Evolutionary conservation across 1,284 basidiomycete genomes (phyloP).

Genomic region (Ganoderma lingzhi): DNA sequence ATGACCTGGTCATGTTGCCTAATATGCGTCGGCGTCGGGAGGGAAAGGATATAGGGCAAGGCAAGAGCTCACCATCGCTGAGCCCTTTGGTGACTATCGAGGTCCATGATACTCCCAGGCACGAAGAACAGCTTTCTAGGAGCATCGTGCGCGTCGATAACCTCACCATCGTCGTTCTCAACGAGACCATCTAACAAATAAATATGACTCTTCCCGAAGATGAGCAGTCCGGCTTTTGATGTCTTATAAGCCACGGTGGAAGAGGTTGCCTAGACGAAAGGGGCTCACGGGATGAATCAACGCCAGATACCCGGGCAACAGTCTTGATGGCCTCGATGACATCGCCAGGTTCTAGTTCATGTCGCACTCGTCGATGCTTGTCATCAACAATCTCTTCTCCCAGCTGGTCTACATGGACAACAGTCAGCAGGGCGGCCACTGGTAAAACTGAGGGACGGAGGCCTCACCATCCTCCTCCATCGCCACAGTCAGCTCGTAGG

Average conservation of each 20-base stretch:
- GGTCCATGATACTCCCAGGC: slow-evolving; percentile 83
- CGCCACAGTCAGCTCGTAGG: slow-evolving; percentile 74
- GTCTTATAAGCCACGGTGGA: not conserved
- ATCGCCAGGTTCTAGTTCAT: slow-evolving; percentile 90
- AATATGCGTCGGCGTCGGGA: not conserved
- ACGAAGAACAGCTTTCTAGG: slow-evolving; percentile 86
- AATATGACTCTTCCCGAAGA: slow-evolving; percentile 85
- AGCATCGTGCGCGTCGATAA: slow-evolving; percentile 90
- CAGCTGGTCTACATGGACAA: slow-evolving; percentile 52
- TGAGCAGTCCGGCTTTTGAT: slow-evolving; percentile 80
- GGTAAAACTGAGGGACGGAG: not conserved
- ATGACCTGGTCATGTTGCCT: slow-evolving; percentile 86
- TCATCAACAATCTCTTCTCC: slow-evolving; percentile 80
- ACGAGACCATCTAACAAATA: slow-evolving; percentile 96
- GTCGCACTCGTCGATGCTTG: slow-evolving; percentile 79
- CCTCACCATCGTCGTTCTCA: slow-evolving; percentile 86
- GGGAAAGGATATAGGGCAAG: not conserved
- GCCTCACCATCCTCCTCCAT: slow-evolving; percentile 67
- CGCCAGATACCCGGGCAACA: slow-evolving; percentile 85
- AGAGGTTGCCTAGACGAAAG: not conserved
- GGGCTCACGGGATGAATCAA: slow-evolving; percentile 84
- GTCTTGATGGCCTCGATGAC: slow-evolving; percentile 91
- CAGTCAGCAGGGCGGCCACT: not conserved
- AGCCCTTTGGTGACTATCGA: slow-evolving; percentile 79
- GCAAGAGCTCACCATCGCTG: slow-evolving; percentile 71